A percentile compares a stretch with the other conserved stretches of the same genome.
phyloP scores from a whole-genome alignment of 331 rosid species.

The Malus hybrid region DNA sequence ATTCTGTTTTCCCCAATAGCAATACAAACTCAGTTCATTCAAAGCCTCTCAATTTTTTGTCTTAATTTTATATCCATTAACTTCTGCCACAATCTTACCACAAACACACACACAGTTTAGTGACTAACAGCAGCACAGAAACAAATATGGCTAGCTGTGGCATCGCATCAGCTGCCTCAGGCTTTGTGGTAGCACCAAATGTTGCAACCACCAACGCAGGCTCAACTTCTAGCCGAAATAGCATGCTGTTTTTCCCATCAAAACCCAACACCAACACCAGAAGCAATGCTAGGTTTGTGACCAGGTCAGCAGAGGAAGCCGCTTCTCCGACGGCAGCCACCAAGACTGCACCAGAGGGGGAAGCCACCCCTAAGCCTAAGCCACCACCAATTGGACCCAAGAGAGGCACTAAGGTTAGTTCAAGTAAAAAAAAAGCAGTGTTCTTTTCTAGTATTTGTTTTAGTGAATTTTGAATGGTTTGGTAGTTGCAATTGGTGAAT shows the following conservation, averaged over 20 bases:
- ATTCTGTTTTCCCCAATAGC: conserved; percentile 12
- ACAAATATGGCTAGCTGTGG: conserved; percentile 32
- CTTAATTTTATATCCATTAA: conserved; percentile 11
- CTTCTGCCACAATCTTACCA: background rate
- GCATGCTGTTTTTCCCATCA: conserved; percentile 26
- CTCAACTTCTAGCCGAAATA: conserved; percentile 22
- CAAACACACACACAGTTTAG: too few species aligned
- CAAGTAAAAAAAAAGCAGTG: background rate
- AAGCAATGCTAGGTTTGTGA: conserved; percentile 40
- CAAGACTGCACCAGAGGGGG: conserved; percentile 20
- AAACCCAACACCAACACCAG: conserved; percentile 21
- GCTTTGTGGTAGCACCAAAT: conserved; percentile 46
- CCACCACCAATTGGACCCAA: conserved; percentile 88
- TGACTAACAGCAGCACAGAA: background rate
- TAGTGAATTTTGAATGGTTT: background rate
- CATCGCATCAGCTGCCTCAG: conserved; percentile 82
- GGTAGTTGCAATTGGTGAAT: background rate
- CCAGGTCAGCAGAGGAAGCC: conserved; percentile 56
- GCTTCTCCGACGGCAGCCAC: conserved; percentile 33
- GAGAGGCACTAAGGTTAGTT: conserved; percentile 70
- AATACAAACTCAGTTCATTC: conserved; percentile 20
- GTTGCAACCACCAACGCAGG: conserved; percentile 31
- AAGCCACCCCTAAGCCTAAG: conserved; percentile 51
- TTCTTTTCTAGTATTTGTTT: background rate
- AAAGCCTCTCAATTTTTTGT: conserved; percentile 31